These are phyloP conservation scores for Grosmannia clavigera DNA, from an alignment of 2,329 filamentous ascomycete genomes.

Conservation along the genomic window DNA sequence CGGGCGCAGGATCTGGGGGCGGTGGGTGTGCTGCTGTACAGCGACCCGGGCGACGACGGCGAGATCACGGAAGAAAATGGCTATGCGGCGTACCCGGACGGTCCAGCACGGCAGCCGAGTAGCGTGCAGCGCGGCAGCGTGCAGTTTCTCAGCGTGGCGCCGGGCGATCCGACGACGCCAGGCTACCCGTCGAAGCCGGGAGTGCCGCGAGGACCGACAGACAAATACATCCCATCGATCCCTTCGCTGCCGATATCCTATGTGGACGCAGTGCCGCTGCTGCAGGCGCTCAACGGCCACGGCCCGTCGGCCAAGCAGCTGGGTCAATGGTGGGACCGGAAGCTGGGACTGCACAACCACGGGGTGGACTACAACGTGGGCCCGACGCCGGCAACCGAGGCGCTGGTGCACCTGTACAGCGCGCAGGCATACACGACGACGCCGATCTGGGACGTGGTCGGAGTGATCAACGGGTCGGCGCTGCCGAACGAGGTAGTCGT, in stretches of 20 bases:
- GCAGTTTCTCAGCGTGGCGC: constrained; percentile 60
- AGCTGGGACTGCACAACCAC: constrained; percentile 63
- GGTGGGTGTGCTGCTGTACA: constrained; percentile 74
- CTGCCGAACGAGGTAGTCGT: constrained; percentile 69
- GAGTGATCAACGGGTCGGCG: constrained; percentile 78
- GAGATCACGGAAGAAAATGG: constrained; percentile 72
- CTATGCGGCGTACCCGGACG: constrained; percentile 65
- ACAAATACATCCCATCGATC: constrained; percentile 65
- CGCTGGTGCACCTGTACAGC: constrained; percentile 59
- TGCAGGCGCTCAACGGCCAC: constrained; percentile 83
- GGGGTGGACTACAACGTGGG: constrained; percentile 78
- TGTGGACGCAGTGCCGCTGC: constrained; percentile 68
- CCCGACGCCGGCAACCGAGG: constrained; percentile 58
- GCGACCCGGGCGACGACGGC: constrained; percentile 81
- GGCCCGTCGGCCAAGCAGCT: constrained; percentile 68
- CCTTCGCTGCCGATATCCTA: constrained; percentile 90
- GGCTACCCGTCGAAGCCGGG: constrained; percentile 89
- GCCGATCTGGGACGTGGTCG: constrained; percentile 83
- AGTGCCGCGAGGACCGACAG: constrained; percentile 59
- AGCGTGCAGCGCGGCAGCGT: constrained; percentile 83
- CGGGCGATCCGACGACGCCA: constrained; percentile 76
- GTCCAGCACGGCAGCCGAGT: constrained; percentile 76
- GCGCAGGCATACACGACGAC: constrained; percentile 73
- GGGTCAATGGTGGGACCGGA: constrained; percentile 56
- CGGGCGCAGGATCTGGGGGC: constrained; percentile 83